Conservation (phyloP, 202 grass and related monocot genomes). For the Digitaria exilis region DNA sequence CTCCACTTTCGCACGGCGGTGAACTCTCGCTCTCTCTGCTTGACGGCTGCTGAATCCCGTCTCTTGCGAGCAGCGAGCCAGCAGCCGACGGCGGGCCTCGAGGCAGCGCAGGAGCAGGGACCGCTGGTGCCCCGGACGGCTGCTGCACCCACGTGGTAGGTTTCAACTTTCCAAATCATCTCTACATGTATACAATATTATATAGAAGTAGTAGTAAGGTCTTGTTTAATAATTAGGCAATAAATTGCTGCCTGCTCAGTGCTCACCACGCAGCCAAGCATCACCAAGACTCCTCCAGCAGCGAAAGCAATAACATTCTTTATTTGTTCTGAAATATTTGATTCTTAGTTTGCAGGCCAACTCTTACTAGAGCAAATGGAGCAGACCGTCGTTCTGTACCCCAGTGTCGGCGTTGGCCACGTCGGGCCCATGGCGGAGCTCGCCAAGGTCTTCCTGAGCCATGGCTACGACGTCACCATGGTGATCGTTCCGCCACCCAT, state of each 20-base stretch:
- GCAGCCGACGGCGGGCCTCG: too few relatives aligned
- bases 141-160: too few relatives aligned
- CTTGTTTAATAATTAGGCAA: not conserved
- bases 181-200: too few relatives aligned
- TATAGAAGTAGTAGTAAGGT: not conserved
- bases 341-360: not conserved
- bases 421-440: slow-evolving; percentile 44
- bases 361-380: not conserved
- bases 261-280: not conserved
- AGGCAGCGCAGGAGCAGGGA: too few relatives aligned
- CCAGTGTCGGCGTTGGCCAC: slow-evolving; percentile 45
- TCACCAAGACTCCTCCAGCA: not conserved
- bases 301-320: too few relatives aligned
- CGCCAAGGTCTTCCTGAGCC: slow-evolving; percentile 41
- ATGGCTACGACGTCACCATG: slow-evolving; percentile 44
- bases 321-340: not conserved
- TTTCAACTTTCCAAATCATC: too few relatives aligned
- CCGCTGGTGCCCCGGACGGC: too few relatives aligned
- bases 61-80: too few relatives aligned
- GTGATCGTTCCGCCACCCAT: slow-evolving; percentile 32
- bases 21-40: too few relatives aligned
- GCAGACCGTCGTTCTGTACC: slow-evolving; percentile 46
- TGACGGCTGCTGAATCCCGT: too few relatives aligned
- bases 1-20: too few relatives aligned
- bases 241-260: not conserved